Percentiles rank a stretch among this genome's conserved stretches.
Evolutionary conservation across 345 rosid species (phyloP).

Genomic region (Salix exigua): DNA sequence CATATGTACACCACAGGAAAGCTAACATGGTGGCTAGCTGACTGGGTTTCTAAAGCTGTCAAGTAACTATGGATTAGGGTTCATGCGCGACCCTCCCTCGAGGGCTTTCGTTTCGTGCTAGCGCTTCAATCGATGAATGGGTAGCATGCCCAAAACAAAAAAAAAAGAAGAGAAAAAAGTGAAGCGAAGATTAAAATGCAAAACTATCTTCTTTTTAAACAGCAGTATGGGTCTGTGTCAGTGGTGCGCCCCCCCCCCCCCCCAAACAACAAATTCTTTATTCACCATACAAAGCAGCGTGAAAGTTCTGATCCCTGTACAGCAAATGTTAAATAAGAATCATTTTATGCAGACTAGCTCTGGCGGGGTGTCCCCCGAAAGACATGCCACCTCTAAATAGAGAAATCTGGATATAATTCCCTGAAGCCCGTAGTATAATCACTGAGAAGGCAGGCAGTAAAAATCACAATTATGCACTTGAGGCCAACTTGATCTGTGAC

Average conservation of each 20-base stretch:
- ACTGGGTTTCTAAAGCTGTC: too few relatives aligned
- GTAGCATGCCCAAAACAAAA: too few relatives aligned
- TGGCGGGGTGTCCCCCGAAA: background rate
- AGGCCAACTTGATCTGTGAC: background rate
- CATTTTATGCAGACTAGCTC: background rate
- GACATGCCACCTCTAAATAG: background rate
- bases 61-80: too few relatives aligned
- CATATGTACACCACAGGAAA: too few relatives aligned
- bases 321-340: background rate
- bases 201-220: too few relatives aligned
- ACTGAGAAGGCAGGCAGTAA: constrained; percentile 1
- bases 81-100: too few relatives aligned
- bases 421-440: background rate
- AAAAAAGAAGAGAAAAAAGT: too few relatives aligned
- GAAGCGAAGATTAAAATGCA: too few relatives aligned
- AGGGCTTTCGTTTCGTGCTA: too few relatives aligned
- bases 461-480: background rate
- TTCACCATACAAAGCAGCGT: background rate
- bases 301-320: background rate
- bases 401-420: background rate
- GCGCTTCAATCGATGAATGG: too few relatives aligned
- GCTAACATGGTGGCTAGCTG: too few relatives aligned
- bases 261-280: background rate
- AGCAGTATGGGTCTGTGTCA: too few relatives aligned
- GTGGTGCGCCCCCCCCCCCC: background rate